A percentile compares a stretch with the other conserved stretches of the same genome.
phyloP scores from a whole-genome alignment of 148 eudicot species.

The Polygonum aviculare region DNA sequence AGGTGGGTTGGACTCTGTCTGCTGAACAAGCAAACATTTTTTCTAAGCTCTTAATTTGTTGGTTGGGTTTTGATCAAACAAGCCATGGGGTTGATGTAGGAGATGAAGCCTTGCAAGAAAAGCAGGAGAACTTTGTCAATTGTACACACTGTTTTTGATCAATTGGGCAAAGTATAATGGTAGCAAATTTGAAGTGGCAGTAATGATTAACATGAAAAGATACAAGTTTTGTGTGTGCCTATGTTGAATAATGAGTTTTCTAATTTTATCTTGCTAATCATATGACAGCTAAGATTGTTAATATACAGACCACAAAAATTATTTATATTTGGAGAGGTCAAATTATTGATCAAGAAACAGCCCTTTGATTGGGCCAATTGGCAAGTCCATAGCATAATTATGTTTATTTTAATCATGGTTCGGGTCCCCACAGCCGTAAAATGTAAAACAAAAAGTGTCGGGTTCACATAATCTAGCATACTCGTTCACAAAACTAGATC shows the following conservation, averaged over 20 bases:
- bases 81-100: neutral
- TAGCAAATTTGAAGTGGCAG: constrained; percentile 3
- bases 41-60: neutral
- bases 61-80: neutral
- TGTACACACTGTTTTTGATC: neutral
- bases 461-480: neutral
- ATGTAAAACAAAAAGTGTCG: neutral
- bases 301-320: neutral
- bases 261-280: neutral
- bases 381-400: neutral
- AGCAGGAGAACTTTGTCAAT: neutral
- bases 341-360: neutral
- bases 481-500: neutral
- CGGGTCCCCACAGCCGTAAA: neutral
- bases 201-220: neutral
- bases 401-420: neutral
- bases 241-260: neutral
- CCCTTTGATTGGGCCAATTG: neutral
- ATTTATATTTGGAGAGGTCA: neutral
- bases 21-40: neutral
- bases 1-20: neutral
- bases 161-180: constrained; percentile 1
- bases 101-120: neutral
- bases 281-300: neutral
- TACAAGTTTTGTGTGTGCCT: neutral